Evolutionary conservation across 2,329 filamentous ascomycete genomes (phyloP), one percentile per base, ranked within the genome.

Genomic region (Mycosphaerella sp.): DNA sequence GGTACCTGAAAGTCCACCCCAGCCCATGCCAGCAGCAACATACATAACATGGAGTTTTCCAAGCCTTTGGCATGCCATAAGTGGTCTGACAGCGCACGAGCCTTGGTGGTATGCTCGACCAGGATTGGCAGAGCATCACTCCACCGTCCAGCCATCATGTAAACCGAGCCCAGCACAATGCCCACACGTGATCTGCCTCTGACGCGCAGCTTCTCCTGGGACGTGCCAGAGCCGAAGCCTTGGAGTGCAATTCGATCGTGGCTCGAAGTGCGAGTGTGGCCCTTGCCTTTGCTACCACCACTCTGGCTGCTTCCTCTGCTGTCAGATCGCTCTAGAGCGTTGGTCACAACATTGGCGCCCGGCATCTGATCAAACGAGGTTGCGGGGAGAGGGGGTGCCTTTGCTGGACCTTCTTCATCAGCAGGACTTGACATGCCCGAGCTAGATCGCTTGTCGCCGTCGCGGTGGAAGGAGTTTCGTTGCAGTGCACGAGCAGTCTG

Each of bases 61-160:
- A 98, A 75, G 1, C 89, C 90, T 70, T 97, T 97, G 14, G 87
- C 93, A 71, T 96, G 89, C 91, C 93, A 98, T n/a, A 97, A 69
- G 69, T 95, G 88, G 69, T 98, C 93, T 62, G 89, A 90, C 52
- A 87, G 79, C 34, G 82, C 83, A 61, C 88, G 85, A 13, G 89
- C 85, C 60, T 85, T 81, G 8, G 80, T 79, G 1, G 87, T 89
- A 48, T 86, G 88, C 54, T 96, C 91, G 8, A 82, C 76, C 17
- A 96, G 79, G 65, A 95, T 88, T 66, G 82, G 86, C 41, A 97
- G 69, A 6, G 91, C 90, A 70, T 97, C 90, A 42, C 78, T 80
- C 89, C 93, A 96, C 56, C 89, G 82, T 21, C 93, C 93, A 47
- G 89, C 86, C 68, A 90, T 86, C 60, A 98, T 79, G 67, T 91